phyloP scores from a whole-genome alignment of 2,329 filamentous ascomycete genomes.

The Alternaria alternata region DNA sequence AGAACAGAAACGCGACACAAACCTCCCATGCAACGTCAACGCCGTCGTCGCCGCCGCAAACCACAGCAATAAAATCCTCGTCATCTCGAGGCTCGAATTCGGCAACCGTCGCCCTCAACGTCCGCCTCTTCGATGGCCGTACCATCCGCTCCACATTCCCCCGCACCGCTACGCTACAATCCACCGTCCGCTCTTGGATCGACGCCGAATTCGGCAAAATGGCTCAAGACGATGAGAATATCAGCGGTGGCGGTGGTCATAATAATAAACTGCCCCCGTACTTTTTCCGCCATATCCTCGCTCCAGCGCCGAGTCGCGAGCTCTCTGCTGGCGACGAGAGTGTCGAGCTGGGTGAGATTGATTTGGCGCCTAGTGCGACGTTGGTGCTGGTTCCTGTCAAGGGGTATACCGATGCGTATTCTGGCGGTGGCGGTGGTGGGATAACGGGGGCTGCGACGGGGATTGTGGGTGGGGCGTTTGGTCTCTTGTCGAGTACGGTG shows the following conservation, averaged over 20 bases:
- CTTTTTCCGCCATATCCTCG: conserved; percentile 83
- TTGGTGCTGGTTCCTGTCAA: conserved; percentile 79
- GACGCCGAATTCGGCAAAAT: conserved; percentile 56
- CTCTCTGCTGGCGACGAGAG: conserved; percentile 80
- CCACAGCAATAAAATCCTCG: conserved; percentile 25
- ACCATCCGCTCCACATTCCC: conserved; percentile 78
- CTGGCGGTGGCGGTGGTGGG: conserved; percentile 33
- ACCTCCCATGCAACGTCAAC: conserved; percentile 5
- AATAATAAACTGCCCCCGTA: conserved; percentile 64
- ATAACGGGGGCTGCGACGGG: conserved; percentile 44
- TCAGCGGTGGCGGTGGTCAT: no score
- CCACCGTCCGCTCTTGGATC: conserved; percentile 79
- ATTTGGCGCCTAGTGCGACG: conserved; percentile 79
- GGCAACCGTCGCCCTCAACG: conserved; percentile 64
- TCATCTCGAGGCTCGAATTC: conserved; percentile 36
- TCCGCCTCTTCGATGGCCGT: conserved; percentile 84
- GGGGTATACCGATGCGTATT: conserved; percentile 67
- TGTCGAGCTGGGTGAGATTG: conserved; percentile 72
- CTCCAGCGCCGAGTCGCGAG: conserved; percentile 76
- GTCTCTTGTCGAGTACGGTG: conserved; percentile 43
- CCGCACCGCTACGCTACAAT: conserved; percentile 67
- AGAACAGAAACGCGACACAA: conserved; percentile 11
- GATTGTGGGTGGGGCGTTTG: conserved; percentile 45
- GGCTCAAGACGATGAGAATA: conserved; percentile 29
- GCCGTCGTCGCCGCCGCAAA: neutral